Conservation (phyloP, 2,329 filamentous ascomycete genomes). For the Diaporthe humulicola region DNA sequence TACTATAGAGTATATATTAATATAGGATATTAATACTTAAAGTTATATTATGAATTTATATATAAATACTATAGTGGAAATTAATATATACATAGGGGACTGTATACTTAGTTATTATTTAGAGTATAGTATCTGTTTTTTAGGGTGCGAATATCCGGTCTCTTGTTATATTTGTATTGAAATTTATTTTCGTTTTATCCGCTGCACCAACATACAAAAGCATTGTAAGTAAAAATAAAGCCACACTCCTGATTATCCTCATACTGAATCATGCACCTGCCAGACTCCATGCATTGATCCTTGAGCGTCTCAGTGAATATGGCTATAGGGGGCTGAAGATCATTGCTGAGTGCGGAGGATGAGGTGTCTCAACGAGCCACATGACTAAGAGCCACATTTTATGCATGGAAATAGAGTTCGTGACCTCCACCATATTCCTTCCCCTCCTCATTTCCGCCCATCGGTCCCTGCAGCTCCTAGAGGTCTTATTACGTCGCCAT, state of each 20-base stretch:
- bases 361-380: neutral
- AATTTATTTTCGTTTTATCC: neutral
- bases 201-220: rapidly evolving
- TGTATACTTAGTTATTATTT: no score
- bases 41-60: no score
- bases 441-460: no score
- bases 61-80: no score
- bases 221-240: neutral
- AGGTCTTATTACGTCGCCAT: no score
- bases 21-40: no score
- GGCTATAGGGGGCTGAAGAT: neutral
- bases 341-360: neutral
- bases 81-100: no score
- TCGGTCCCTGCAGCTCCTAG: no score
- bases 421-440: neutral
- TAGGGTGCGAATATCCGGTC: no score
- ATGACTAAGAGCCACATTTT: neutral
- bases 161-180: no score
- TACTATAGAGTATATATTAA: no score
- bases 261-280: neutral
- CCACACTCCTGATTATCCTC: neutral
- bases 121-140: no score
- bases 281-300: neutral
- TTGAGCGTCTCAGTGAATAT: neutral
- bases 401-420: neutral